phyloP scores from a whole-genome alignment of 768 basidiomycete species.

The Pisolithus orientalis region DNA sequence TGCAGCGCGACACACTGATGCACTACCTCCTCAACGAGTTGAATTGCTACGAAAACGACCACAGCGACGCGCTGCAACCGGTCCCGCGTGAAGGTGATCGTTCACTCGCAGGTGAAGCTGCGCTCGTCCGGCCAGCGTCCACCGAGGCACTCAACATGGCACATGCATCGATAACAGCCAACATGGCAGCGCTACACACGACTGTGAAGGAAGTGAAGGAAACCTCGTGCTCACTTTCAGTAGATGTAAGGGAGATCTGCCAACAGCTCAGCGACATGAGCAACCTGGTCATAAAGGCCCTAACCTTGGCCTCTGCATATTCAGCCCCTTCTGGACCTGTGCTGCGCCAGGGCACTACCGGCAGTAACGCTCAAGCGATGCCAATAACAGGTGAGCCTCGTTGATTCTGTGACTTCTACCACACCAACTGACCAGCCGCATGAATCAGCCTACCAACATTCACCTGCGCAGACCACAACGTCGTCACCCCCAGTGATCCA shows the following conservation, averaged over 20 bases:
- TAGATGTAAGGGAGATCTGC: not conserved
- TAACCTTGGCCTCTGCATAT: too few species aligned
- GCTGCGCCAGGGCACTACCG: too few species aligned
- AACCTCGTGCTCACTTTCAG: too few species aligned
- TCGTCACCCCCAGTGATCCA: too few species aligned
- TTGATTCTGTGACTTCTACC: too few species aligned
- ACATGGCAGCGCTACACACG: not conserved
- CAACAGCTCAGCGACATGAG: not conserved
- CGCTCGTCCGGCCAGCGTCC: not conserved
- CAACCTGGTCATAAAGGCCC: not conserved
- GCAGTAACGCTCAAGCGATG: too few species aligned
- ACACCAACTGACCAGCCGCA: too few species aligned
- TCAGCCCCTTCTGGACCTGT: too few species aligned
- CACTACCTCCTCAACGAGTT: slow-evolving; percentile 25
- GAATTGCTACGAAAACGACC: slow-evolving; percentile 19
- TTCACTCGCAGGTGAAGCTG: not conserved
- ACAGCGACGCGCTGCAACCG: slow-evolving; percentile 11
- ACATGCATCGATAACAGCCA: not conserved
- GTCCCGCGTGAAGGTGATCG: not conserved
- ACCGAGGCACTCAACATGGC: not conserved
- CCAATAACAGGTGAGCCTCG: too few species aligned
- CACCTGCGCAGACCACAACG: too few species aligned
- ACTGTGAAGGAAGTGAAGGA: not conserved
- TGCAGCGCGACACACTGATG: slow-evolving; percentile 3
- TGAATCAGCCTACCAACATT: too few species aligned